Percentiles rank a stretch among this genome's conserved stretches.
These are phyloP conservation scores for Paracamarosporium sp. DNA, from an alignment of 2,329 filamentous ascomycete genomes.

Conservation along the genomic window DNA sequence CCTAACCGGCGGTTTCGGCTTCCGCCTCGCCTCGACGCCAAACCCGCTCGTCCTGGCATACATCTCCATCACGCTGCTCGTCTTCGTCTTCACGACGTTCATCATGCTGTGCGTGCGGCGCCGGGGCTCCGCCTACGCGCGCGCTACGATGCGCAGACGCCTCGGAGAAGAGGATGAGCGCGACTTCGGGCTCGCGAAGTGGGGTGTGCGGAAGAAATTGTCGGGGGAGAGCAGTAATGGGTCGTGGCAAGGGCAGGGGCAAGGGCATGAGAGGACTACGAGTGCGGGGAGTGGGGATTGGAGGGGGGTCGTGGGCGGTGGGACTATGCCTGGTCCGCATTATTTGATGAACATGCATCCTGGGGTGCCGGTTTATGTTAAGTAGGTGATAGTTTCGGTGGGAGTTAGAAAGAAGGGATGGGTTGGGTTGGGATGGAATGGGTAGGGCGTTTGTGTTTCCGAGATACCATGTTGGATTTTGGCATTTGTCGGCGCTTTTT, in stretches of 20 bases:
- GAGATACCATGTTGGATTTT: background rate
- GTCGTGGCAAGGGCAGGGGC: constrained; percentile 11
- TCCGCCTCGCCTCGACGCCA: constrained; percentile 32
- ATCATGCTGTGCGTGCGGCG: constrained; percentile 33
- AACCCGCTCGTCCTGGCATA: constrained; percentile 36
- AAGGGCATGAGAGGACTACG: constrained; percentile 19
- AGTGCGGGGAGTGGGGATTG: constrained; percentile 12
- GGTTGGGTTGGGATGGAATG: background rate
- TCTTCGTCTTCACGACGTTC: constrained; percentile 28
- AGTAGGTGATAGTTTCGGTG: no score
- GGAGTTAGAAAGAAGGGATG: no score
- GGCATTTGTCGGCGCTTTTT: constrained; percentile 3
- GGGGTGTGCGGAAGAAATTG: constrained; percentile 21
- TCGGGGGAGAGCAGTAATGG: constrained; percentile 10
- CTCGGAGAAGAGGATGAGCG: constrained; percentile 28
- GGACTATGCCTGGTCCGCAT: constrained; percentile 44
- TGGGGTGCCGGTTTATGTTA: constrained; percentile 39
- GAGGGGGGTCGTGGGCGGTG: constrained; percentile 30
- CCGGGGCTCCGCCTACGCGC: constrained; percentile 32
- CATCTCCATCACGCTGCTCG: constrained; percentile 30
- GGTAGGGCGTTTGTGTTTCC: background rate
- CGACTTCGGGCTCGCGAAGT: constrained; percentile 28
- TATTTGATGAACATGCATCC: constrained; percentile 48
- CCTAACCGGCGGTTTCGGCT: constrained; percentile 42
- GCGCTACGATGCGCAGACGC: constrained; percentile 15